These are phyloP conservation scores for Mycotypha africana DNA, from an alignment of 371 early-diverging fungal species.

Conservation along the genomic window DNA sequence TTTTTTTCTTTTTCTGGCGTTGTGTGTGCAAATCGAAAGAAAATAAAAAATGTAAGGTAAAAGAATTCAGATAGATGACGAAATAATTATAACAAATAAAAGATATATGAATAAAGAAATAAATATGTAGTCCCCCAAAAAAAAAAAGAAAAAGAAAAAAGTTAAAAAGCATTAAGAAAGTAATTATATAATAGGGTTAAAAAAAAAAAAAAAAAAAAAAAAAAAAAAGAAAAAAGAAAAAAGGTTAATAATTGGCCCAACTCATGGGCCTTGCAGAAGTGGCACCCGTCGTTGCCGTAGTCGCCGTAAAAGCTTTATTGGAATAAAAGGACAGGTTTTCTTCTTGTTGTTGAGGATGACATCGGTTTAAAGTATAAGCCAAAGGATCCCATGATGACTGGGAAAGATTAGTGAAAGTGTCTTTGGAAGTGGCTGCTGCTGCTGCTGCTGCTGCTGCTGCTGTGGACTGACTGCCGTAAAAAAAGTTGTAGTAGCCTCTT, in stretches of 20 bases:
- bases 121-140: too few relatives aligned
- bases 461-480: too few relatives aligned
- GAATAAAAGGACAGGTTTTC: conserved; percentile 1
- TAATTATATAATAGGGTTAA: not conserved
- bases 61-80: too few relatives aligned
- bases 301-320: conserved; percentile 10
- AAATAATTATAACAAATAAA: too few relatives aligned
- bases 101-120: too few relatives aligned
- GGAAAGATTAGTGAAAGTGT: conserved; percentile 17
- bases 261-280: not conserved
- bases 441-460: too few relatives aligned
- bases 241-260: not conserved
- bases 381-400: conserved; percentile 25
- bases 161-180: not conserved
- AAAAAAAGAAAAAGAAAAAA: too few relatives aligned
- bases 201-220: not conserved
- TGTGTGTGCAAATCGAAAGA: too few relatives aligned
- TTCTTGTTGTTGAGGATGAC: too few relatives aligned
- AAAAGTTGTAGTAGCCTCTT: conserved; percentile 3
- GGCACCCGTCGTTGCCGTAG: conserved; percentile 1
- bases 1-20: too few relatives aligned
- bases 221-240: not conserved
- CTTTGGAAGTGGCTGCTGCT: too few relatives aligned
- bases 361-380: conserved; percentile 14
- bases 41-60: too few relatives aligned